Conservation (phyloP, 1,284 basidiomycete species). For the Bjerkandera adusta region DNA sequence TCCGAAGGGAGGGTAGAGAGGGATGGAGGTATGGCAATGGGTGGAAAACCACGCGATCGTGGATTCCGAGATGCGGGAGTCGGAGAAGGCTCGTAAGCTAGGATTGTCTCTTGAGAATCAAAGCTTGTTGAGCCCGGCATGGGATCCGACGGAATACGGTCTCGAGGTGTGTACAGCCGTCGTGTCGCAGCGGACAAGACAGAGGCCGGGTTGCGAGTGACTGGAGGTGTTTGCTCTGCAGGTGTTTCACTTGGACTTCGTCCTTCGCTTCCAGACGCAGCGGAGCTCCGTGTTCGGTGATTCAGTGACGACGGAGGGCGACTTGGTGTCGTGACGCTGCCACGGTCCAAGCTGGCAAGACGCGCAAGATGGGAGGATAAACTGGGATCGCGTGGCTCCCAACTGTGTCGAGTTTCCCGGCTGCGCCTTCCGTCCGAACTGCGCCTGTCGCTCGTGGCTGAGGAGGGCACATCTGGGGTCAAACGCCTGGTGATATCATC, state of each 20-base stretch:
- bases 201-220: constrained; percentile 21
- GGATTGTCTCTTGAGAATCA: constrained; percentile 43
- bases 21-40: constrained; percentile 54
- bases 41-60: constrained; percentile 40
- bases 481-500: constrained; percentile 36
- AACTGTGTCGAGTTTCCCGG: constrained; percentile 52
- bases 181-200: constrained; percentile 34
- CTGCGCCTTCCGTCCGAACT: constrained; percentile 51
- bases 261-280: constrained; percentile 27
- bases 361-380: constrained; percentile 21
- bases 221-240: constrained; percentile 17
- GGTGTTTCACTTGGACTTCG: constrained; percentile 22
- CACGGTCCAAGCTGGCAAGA: constrained; percentile 24
- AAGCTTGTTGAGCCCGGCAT: constrained; percentile 21
- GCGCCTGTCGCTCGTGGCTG: constrained; percentile 23
- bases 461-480: constrained; percentile 23
- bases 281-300: constrained; percentile 18
- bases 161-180: constrained; percentile 51
- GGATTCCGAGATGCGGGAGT: constrained; percentile 52
- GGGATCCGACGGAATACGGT: constrained; percentile 35
- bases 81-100: constrained; percentile 62
- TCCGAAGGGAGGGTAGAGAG: constrained; percentile 61
- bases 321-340: constrained; percentile 17
- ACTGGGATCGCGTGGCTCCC: constrained; percentile 40
- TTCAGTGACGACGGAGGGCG: constrained; percentile 29